Evolutionary conservation across 2,329 filamentous ascomycete species (phyloP).

Genomic region (Ophiocordyceps australis): DNA sequence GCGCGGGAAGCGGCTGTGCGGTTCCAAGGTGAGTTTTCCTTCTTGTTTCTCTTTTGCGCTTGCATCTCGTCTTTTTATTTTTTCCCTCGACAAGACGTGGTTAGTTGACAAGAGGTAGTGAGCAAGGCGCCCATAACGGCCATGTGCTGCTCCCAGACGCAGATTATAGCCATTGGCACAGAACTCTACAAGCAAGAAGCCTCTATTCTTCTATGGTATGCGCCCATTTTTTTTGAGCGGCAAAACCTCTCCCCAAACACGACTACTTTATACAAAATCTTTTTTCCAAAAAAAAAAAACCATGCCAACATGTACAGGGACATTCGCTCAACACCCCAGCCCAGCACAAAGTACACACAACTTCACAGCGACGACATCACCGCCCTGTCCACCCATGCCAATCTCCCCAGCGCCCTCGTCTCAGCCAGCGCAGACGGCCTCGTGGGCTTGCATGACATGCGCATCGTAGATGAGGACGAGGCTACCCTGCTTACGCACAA

Average conservation of each 20-base stretch:
- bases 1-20: constrained; percentile 18
- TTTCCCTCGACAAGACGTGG: too few species aligned
- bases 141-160: constrained; percentile 35
- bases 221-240: background rate
- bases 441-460: constrained; percentile 58
- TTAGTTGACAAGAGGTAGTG: constrained; percentile 11
- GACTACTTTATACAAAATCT: too few species aligned
- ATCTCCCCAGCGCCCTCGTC: constrained; percentile 41
- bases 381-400: constrained; percentile 39
- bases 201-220: constrained; percentile 42
- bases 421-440: constrained; percentile 68
- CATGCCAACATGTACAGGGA: constrained; percentile 26
- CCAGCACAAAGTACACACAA: constrained; percentile 39
- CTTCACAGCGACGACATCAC: constrained; percentile 53
- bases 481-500: constrained; percentile 64
- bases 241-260: constrained; percentile 8
- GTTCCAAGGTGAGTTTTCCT: constrained; percentile 23
- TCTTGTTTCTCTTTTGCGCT: background rate
- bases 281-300: too few species aligned
- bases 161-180: constrained; percentile 52
- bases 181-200: constrained; percentile 49
- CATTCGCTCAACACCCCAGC: constrained; percentile 26
- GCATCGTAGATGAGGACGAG: constrained; percentile 57
- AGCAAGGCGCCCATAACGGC: constrained; percentile 38
- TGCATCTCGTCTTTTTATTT: background rate